phyloP scores from a whole-genome alignment of 345 rosid genomes.

The Psidium guajava region DNA sequence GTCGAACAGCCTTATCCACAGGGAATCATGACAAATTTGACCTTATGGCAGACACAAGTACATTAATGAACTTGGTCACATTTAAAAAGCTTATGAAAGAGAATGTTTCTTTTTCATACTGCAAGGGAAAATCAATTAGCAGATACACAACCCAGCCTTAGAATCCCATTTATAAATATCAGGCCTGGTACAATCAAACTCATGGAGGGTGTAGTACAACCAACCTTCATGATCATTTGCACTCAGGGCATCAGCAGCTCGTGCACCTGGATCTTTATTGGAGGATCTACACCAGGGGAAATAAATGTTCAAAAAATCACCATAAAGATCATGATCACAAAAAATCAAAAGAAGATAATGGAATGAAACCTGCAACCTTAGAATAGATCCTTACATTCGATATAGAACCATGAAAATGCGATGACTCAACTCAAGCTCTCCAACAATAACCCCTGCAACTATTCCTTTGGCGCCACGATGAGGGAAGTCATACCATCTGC shows the following conservation, averaged over 20 bases:
- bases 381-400: constrained; percentile 60
- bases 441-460: constrained; percentile 82
- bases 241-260: constrained; percentile 54
- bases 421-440: constrained; percentile 66
- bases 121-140: not conserved
- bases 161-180: not conserved
- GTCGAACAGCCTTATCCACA: not conserved
- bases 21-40: not conserved
- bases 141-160: not conserved
- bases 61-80: not conserved
- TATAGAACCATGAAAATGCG: constrained; percentile 82
- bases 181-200: not conserved
- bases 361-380: not conserved
- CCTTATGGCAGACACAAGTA: not conserved
- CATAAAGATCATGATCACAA: not conserved
- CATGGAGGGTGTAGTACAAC: constrained; percentile 1
- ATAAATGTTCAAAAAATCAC: not conserved
- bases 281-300: constrained; percentile 53
- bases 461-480: constrained; percentile 77
- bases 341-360: not conserved
- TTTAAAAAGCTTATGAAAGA: not conserved
- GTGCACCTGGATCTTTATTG: constrained; percentile 77
- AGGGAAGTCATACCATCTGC: constrained; percentile 96
- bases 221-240: constrained; percentile 74
- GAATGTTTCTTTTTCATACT: not conserved